Base-by-base conservation (phyloP, 371 early-diverging fungal species). In the Syncephalastrum racemosum region DNA sequence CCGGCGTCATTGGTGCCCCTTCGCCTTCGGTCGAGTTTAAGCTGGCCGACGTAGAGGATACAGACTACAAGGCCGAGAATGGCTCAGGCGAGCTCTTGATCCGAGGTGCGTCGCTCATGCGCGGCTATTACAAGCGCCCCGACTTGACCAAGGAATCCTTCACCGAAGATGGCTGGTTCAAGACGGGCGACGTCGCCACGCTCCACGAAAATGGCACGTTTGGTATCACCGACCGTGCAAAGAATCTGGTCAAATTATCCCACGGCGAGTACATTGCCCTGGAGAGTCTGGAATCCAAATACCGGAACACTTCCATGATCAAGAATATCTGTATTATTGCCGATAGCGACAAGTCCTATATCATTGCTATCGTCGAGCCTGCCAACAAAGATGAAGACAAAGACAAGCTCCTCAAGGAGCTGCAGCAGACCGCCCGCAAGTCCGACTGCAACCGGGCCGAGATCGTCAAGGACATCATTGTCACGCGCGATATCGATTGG, bases 221-320 rank as follows among this genome's bases (percentile, higher is more conserved):
- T 52, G 56, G 70, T 13, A 79, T 92, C 65, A 92, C 90, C 47
- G 96, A 95, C 68, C 81, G 96, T 53, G 84, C 84, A 46, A 95
- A 94, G 81, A 94, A 90, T 60, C 60, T 93, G 24, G 91, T 99
- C 76, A 99, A 99, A 61, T 58, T 89, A 36, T 55, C 74, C 5
- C 86, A 90, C 59, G 99, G 99, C 58, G 99, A 99, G 70, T 99
- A 98, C 71, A 88, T 88, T 62, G 95, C 95, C 3, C 85, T 97
- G 8, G 99, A 98, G 61, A 93, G 91, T 54, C 80, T 98, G 39
- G 99, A 99, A 70, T 82, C 91, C 13, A 81, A 86, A 23, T 94
- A 94, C 73, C 84, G 87, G 50, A 83, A 83, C 56, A 80, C 82
- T 19, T 60, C 67, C 8, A 79, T 70, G 50, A 88, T 92, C 64